Conservation (phyloP, 192 early-diverging fungal genomes). For the Coemansia aciculifera region DNA sequence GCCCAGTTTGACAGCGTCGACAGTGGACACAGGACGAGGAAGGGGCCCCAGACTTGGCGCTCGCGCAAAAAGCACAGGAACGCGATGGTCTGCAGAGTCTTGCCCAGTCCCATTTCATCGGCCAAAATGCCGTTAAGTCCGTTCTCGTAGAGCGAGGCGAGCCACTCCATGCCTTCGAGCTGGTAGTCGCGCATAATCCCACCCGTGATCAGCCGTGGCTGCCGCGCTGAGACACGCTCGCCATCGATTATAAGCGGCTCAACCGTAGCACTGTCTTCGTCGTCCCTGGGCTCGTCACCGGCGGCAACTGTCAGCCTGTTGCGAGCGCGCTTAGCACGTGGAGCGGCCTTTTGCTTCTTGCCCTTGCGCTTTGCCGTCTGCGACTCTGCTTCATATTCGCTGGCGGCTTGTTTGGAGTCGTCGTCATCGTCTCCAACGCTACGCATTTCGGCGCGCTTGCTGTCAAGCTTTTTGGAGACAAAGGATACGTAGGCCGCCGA, state of each 20-base stretch:
- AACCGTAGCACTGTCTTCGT: background rate
- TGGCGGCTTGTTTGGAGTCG: slow-evolving; percentile 16
- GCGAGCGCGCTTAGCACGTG: slow-evolving; percentile 3
- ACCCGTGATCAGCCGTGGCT: slow-evolving; percentile 80
- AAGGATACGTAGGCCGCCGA: slow-evolving; percentile 80
- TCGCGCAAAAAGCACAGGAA: slow-evolving; percentile 82
- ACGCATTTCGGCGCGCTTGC: slow-evolving; percentile 68
- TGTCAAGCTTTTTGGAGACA: slow-evolving; percentile 72
- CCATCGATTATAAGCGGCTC: slow-evolving; percentile 28
- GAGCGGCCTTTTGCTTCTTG: slow-evolving; percentile 22
- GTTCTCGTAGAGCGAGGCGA: slow-evolving; percentile 92
- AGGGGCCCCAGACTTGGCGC: slow-evolving; percentile 81
- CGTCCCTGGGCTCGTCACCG: background rate
- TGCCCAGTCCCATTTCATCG: slow-evolving; percentile 94
- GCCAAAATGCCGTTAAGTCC: slow-evolving; percentile 95
- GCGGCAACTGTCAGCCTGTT: background rate
- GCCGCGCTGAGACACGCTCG: slow-evolving; percentile 61
- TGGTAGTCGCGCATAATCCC: slow-evolving; percentile 93
- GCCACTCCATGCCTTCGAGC: slow-evolving; percentile 92
- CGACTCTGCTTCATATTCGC: slow-evolving; percentile 12
- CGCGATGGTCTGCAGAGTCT: slow-evolving; percentile 93
- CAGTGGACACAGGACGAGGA: slow-evolving; percentile 85
- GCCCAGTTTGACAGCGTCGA: slow-evolving; percentile 93
- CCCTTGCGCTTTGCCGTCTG: slow-evolving; percentile 13
- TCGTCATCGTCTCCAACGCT: slow-evolving; percentile 44